Percentiles rank a stretch among this genome's conserved stretches.
phyloP scores from a whole-genome alignment of 116 monocot genomes.

The Thalassia testudinum region DNA sequence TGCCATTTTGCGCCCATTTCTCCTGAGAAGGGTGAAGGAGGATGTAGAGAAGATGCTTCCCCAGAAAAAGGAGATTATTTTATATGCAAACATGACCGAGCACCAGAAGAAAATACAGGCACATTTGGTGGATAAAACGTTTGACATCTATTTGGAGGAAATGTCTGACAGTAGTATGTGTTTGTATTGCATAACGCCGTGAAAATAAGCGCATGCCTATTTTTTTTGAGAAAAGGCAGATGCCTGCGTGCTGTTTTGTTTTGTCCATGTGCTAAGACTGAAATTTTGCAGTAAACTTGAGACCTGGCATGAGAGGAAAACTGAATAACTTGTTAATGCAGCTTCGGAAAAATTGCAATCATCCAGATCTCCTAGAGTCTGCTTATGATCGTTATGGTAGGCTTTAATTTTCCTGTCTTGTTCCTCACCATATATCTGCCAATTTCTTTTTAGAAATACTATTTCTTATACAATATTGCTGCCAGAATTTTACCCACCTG shows the following conservation, averaged over 20 bases:
- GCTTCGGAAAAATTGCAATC: slow-evolving; percentile 83
- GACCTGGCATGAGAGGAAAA: slow-evolving; percentile 54
- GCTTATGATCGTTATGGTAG: slow-evolving; percentile 41
- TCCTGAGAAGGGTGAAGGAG: slow-evolving; percentile 76
- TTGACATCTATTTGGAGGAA: slow-evolving; percentile 47
- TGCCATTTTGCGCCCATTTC: slow-evolving; percentile 86
- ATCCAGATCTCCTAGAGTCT: slow-evolving; percentile 84
- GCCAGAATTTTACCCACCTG: slow-evolving; percentile 64
- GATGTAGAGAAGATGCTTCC: slow-evolving; percentile 94
- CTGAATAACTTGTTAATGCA: slow-evolving; percentile 75
- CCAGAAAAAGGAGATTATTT: slow-evolving; percentile 87
- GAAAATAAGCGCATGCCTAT: too few species aligned
- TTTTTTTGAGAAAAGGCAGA: too few species aligned
- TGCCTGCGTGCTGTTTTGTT: not conserved
- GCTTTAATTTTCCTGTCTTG: slow-evolving; percentile 2
- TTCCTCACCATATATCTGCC: not conserved
- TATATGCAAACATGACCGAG: slow-evolving; percentile 86
- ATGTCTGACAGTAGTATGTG: slow-evolving; percentile 20
- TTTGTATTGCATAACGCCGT: not conserved
- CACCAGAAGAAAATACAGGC: slow-evolving; percentile 69
- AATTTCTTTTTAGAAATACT: too few species aligned
- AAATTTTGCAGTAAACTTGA: slow-evolving; percentile 21
- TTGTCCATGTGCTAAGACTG: not conserved
- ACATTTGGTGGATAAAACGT: slow-evolving; percentile 60
- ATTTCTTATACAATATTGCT: not conserved